Percentiles rank a stretch among this genome's conserved stretches.
phyloP scores from a whole-genome alignment of 768 basidiomycete species.

The Serendipita indica region DNA sequence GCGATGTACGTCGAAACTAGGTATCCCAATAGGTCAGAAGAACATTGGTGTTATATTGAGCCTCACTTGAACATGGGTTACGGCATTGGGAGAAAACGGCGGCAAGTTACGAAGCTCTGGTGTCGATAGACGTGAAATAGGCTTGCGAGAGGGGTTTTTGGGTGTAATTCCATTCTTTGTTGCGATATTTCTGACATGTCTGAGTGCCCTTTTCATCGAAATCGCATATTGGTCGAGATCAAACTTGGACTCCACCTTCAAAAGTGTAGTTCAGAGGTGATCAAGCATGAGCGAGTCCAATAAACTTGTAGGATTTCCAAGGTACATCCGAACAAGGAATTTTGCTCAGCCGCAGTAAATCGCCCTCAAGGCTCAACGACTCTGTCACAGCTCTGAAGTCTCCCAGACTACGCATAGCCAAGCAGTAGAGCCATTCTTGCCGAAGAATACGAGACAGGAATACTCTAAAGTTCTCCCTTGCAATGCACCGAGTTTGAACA shows the following conservation, averaged over 20 bases:
- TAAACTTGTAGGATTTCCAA: no score
- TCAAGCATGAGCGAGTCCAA: no score
- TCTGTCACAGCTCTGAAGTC: no score
- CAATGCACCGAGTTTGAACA: no score
- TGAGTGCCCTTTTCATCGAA: not conserved
- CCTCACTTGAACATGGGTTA: not conserved
- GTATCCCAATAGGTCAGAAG: not conserved
- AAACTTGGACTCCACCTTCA: not conserved
- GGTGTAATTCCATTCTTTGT: constrained; percentile 1
- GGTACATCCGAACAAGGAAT: no score
- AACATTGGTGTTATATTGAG: not conserved
- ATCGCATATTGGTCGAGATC: not conserved
- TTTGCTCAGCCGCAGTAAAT: no score
- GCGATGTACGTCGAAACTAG: not conserved
- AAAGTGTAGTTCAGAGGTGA: no score
- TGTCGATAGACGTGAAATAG: not conserved
- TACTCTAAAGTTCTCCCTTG: no score
- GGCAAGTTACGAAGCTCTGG: not conserved
- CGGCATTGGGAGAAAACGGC: not conserved
- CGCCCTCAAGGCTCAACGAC: no score
- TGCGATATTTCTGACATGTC: not conserved
- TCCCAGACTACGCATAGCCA: no score
- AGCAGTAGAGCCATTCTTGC: no score
- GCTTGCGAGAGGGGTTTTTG: not conserved
- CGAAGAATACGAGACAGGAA: no score